Evolutionary conservation across 1,139 yeast species (phyloP), one percentile per base, ranked within the genome.

Genomic region (Blastobotrys illinoisensis): DNA sequence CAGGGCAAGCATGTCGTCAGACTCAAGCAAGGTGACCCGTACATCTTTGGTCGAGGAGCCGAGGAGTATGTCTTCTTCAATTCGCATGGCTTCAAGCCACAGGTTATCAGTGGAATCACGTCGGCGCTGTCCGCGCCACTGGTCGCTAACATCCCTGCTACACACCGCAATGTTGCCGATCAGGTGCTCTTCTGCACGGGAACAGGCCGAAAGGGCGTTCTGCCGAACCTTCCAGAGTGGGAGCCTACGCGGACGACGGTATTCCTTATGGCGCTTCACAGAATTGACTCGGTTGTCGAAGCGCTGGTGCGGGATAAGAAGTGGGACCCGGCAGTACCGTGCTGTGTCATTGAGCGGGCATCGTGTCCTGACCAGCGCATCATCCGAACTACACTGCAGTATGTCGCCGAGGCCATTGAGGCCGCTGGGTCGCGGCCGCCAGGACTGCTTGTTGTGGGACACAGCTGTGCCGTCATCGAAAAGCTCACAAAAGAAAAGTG

Each of bases 21-120:
- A 55, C 77, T 93, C 60, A 93, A 93, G 68, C 99, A 93, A 72
- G 99, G 99, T 46, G 99, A 93, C 68, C 98, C 99, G 5, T 93
- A 89, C 71, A 88, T 93, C 36, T 93, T 89, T 68, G 99, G 99
- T 3, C 82, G 99, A 60, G 99, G 99, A 44, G 97, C 97, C 40
- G 98, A 93, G 71, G 99, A 93, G 67, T 88, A 71, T 66, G 66
- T 80, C 16, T 90, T 76, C 68, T 93, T 91, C 70, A 67, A 76
- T 32, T 64, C 73, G 14, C 80, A 85, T 59, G 97, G 97, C 0
- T 88, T 67, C 64, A 75, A 71, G 24, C 96, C 96, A 5, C 66
- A 70, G 2, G 96, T 93, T 1, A 67, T 91, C 13, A 93, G 98
- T 0, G 99, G 99, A 0, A 78, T 93, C 54, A 86, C 97, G 1